Evolutionary conservation across 345 rosid genomes (phyloP), one percentile per base, ranked within the genome.

Genomic region (Kernera saxatilis): DNA sequence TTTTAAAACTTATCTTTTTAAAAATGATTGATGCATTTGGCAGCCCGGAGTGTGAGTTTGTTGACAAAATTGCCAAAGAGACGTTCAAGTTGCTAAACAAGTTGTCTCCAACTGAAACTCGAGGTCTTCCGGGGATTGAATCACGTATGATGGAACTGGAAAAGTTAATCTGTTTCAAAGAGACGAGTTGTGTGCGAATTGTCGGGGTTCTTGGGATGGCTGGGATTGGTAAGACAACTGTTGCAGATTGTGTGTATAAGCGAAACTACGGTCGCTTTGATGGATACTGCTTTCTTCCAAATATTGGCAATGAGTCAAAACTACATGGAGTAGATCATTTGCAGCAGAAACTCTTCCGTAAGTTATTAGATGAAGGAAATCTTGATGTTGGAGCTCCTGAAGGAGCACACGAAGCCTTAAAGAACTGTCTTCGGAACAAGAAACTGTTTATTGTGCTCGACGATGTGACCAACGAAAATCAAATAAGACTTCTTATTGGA

Each of bases 151-250:
- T 2, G 3, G 72, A 74, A 33, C 61, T 58, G 5, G 67, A 66
- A 30, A 22, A 48, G 22, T 5, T 39, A 1, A n/a, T 67, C 10
- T 0, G 0, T 48, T 49, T 74, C 1, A 2, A 49, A 18, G 59
- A 66, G 1, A 57, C 29, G 2, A 22, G 51, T 0, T 10, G 54
- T 49, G 44, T 57, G 4, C 54, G 61, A 30, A 49, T 49, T 10
- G 15, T 74, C 0, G 78, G 78, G 10, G 72, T 74, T 57, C 72
- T 74, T 66, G 78, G 72, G 11, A 74, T 74, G 78, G 72, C 72
- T 49, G 67, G 77, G 22, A 48, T 74, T 57, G 78, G 78, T 50
- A 60, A 70, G 33, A 70, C 7, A 1, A 58, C 46, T 4, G 55
- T 70, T 46, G 57, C 67, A 17, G 58, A 46, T 1, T 53, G 51